Evolutionary conservation across 768 basidiomycete species (phyloP), one percentile per base, ranked within the genome.

Genomic region (Phanerochaete carnosa): DNA sequence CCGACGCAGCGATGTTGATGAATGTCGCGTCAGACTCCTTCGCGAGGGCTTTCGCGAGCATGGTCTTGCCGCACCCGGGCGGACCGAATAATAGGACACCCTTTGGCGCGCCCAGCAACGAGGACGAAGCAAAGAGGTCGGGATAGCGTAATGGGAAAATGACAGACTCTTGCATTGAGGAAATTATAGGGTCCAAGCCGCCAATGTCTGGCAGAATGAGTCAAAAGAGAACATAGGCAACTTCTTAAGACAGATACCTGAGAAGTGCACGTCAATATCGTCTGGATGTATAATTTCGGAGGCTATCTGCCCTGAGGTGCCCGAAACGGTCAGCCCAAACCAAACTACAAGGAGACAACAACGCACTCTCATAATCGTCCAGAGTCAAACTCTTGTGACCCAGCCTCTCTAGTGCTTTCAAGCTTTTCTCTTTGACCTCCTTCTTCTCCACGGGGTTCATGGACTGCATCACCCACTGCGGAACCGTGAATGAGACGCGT

Each of bases 11-110:
- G 61, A 93, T 82, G 72, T 93, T 93, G 77, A 98, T 96, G 71
- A 99, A 99, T 0, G 95, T 96, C 7, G 97, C 97, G 19, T 94
- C 92, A 2, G 91, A 94, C 77, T 99, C 95, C 72, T 96, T 97
- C 13, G 97, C 97, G 8, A 99, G 82, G 1, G 96, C 96, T 72
- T 96, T 96, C 1, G 97, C 97, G n/a, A 99, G 82, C 94, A 99
- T 95, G 1, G 97, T 98, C 79, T 99, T 99, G 26, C 97, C 97
- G 65, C 97, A 99, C 6, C 97, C 96, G 1, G 97, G 97, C 45
- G 95, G 97, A 0, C 97, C 97, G 67, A 92, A 96, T 22, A 99
- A 83, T 19, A 98, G 81, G 9, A 98, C 96, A 13, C 97, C 97
- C 72, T 98, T 98, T 0, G 97, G 97, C 4, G 97, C 93, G 5